Base-by-base conservation (phyloP, 441 rosid genomes). In the Bocquillonia castaneifolia region DNA sequence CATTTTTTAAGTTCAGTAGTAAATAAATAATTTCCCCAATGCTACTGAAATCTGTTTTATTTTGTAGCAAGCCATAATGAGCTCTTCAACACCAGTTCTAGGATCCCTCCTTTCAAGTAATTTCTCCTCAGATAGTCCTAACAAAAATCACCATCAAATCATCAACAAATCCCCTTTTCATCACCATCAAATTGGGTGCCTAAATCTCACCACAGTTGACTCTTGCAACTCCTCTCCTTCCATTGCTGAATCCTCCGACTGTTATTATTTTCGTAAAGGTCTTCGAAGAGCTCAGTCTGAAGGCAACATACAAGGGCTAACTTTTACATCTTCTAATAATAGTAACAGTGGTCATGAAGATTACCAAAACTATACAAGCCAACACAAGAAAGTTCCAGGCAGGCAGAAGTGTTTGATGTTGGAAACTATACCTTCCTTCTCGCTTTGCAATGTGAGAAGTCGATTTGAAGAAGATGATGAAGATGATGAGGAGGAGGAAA, bases 41-140 rank as follows among this genome's bases (percentile, higher is more conserved):
- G n/a, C n/a, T n/a, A n/a, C n/a, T n/a, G n/a, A n/a, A n/a, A n/a
- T n/a, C n/a, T n/a, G n/a, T n/a, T n/a, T n/a, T n/a, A n/a, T n/a
- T n/a, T n/a, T n/a, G n/a, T n/a, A n/a, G 40, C 9, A 36, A 42
- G 40, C 23, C 37, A 85, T 48, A 45, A 63, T 83, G 89, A 87
- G 88, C 79, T 79, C 90, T 32, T 87, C 90, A 56, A 87, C 90
- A 0, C 93, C 93, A 1, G 59, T 87, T 74, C 85, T 87, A 12
- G 85, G 90, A 34, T 85, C 92, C 18, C 83, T 87, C 32, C 73
- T 83, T 14, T 34, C 84, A n/a, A n/a, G n/a, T n/a, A n/a, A n/a
- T 0, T 78, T 84, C 20, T 32, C 76, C 31, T 54, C 81, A 0
- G 88, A 87, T 5, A 75, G 79, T 52, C 78, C 86, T 10, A 75